Conservation (phyloP, 345 rosid species). For the Murraya paniculata region DNA sequence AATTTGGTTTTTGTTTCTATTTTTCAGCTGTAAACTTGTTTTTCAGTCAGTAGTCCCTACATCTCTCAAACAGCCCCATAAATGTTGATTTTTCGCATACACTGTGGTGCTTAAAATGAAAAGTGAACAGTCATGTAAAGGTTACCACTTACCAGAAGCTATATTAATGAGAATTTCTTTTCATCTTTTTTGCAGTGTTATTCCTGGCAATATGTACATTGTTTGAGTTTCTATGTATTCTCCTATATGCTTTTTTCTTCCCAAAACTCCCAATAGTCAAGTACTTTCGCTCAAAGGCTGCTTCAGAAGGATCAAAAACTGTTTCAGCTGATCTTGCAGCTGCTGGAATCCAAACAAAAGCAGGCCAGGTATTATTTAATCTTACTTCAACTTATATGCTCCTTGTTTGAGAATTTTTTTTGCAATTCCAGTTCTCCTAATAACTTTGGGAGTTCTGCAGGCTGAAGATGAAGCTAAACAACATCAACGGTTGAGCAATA, state of each 20-base stretch:
- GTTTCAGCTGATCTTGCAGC: slow-evolving; percentile 84
- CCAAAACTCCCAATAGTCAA: slow-evolving; percentile 79
- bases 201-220: slow-evolving; percentile 72
- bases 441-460: slow-evolving; percentile 30
- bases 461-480: slow-evolving; percentile 31
- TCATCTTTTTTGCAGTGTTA: slow-evolving; percentile 44
- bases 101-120: no score
- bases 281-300: slow-evolving; percentile 80
- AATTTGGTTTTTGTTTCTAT: neutral
- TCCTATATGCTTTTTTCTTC: slow-evolving; percentile 60
- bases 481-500: slow-evolving; percentile 48
- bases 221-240: slow-evolving; percentile 58
- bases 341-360: slow-evolving; percentile 59
- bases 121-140: neutral
- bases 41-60: neutral
- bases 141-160: neutral
- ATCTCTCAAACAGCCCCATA: neutral
- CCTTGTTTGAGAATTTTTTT: neutral
- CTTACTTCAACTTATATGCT: neutral
- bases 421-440: neutral
- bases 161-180: neutral
- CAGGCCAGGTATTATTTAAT: slow-evolving; percentile 11
- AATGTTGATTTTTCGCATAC: neutral
- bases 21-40: neutral
- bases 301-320: slow-evolving; percentile 84